Conservation (phyloP, 176 grass and related monocot genomes). For the Dactylis glomerata region DNA sequence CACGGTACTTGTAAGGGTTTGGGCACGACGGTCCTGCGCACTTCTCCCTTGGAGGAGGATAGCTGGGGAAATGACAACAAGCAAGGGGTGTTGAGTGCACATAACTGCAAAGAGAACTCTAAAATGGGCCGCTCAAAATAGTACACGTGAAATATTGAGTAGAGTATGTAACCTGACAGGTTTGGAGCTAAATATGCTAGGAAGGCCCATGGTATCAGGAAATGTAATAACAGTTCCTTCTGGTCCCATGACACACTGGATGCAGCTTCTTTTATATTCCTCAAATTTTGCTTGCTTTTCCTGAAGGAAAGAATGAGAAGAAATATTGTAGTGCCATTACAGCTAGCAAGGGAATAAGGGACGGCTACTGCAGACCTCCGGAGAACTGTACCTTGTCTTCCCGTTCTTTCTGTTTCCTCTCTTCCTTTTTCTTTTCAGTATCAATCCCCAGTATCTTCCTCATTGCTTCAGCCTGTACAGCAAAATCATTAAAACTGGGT, state of each 20-base stretch:
- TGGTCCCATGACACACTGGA: slow-evolving; percentile 55
- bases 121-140: slow-evolving; percentile 1
- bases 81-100: background rate
- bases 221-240: slow-evolving; percentile 63
- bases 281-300: slow-evolving; percentile 45
- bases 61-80: slow-evolving; percentile 46
- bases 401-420: slow-evolving; percentile 57
- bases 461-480: slow-evolving; percentile 61
- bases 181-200: slow-evolving; percentile 72
- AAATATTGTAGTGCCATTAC: background rate
- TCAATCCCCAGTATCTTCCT: slow-evolving; percentile 81
- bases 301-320: slow-evolving; percentile 9
- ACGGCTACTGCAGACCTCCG: background rate
- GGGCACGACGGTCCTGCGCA: slow-evolving; percentile 76
- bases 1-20: slow-evolving; percentile 91
- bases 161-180: slow-evolving; percentile 43
- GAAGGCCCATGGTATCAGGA: slow-evolving; percentile 57
- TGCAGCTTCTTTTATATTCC: slow-evolving; percentile 49
- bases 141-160: background rate
- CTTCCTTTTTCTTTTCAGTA: slow-evolving; percentile 71
- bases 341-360: background rate
- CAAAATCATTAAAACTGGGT: slow-evolving; percentile 1
- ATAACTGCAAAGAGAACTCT: background rate
- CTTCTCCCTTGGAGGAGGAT: slow-evolving; percentile 95
- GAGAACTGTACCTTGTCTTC: slow-evolving; percentile 45